Evolutionary conservation across 176 grass and related monocot genomes (phyloP).

Genomic region (barley (Hordeum vulgare)): MorexV3_pseudomolecules_assembly NC_058522.1:561465049-561465548

Average conservation of each 20-base stretch:
- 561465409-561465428: neutral
- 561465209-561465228: conserved; percentile 12
- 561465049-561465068: neutral
- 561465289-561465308: conserved; percentile 22
- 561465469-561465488: neutral
- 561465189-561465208: neutral
- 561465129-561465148: neutral
- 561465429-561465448: neutral
- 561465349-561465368: conserved; percentile 46
- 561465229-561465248: conserved; percentile 42
- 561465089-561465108: neutral
- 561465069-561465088: neutral
- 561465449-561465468: neutral
- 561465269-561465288: conserved; percentile 33
- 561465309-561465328: conserved; percentile 30
- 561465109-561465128: neutral
- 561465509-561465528: neutral
- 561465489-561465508: neutral
- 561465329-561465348: conserved; percentile 17
- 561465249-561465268: conserved; percentile 38
- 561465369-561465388: conserved; percentile 44
- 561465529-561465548: neutral
- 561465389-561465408: conserved; percentile 11
- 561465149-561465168: neutral
- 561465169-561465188: conserved; percentile 11